Conservation (phyloP, 2,329 filamentous ascomycete species). For the Plenodomus lindquistii region DNA sequence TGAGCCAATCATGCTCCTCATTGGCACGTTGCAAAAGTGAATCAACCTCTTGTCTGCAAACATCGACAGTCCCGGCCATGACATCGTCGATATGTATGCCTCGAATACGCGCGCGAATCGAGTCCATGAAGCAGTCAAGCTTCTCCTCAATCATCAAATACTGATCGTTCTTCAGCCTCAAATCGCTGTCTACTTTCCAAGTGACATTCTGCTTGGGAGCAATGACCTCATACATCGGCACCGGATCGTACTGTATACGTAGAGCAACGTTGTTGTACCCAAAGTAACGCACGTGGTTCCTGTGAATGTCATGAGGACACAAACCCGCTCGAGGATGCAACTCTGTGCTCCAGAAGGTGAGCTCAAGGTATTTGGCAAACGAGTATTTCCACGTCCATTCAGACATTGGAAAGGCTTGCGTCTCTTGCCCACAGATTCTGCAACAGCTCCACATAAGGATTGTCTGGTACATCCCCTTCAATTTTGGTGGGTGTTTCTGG, state of each 20-base stretch:
- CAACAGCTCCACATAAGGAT: constrained; percentile 99
- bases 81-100: constrained; percentile 92
- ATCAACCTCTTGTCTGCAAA: constrained; percentile 82
- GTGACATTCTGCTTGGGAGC: constrained; percentile 88
- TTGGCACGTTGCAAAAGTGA: constrained; percentile 75
- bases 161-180: constrained; percentile 90
- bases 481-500: constrained; percentile 70
- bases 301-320: constrained; percentile 90
- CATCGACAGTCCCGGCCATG: constrained; percentile 80
- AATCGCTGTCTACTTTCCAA: constrained; percentile 96
- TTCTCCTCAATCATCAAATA: constrained; percentile 80
- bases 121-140: constrained; percentile 83
- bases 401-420: constrained; percentile 87
- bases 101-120: constrained; percentile 80
- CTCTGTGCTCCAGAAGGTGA: constrained; percentile 92
- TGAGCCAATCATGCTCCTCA: constrained; percentile 76
- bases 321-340: constrained; percentile 73
- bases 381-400: constrained; percentile 97
- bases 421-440: constrained; percentile 88
- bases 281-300: constrained; percentile 91
- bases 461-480: constrained; percentile 68
- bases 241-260: constrained; percentile 87
- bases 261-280: constrained; percentile 83
- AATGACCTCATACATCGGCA: constrained; percentile 91
- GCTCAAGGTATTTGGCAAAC: constrained; percentile 96